These are phyloP conservation scores for Colletotrichum limetticola DNA, from an alignment of 2,329 filamentous ascomycete species.

Conservation along the genomic window DNA sequence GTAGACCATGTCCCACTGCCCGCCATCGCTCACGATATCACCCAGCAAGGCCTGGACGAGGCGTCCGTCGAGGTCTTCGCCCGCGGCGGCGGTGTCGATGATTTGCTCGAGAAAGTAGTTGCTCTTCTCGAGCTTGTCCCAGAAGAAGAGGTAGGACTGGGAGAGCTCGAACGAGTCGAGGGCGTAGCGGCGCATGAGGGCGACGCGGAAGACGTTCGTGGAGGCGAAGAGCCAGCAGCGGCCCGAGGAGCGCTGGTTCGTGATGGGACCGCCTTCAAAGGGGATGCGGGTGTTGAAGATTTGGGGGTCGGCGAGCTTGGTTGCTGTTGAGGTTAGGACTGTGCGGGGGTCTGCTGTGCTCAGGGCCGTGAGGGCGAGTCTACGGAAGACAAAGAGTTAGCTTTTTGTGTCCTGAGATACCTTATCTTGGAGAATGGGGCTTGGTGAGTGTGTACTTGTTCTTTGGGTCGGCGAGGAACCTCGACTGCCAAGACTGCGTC, in stretches of 20 bases:
- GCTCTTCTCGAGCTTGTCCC: slow-evolving; percentile 92
- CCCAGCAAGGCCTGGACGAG: slow-evolving; percentile 77
- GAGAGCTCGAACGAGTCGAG: slow-evolving; percentile 86
- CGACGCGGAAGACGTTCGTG: slow-evolving; percentile 92
- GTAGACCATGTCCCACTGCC: slow-evolving; percentile 92
- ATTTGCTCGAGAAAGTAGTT: slow-evolving; percentile 91
- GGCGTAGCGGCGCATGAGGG: slow-evolving; percentile 84
- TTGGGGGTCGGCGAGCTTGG: slow-evolving; percentile 77
- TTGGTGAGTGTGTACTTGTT: slow-evolving; percentile 61
- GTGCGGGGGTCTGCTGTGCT: slow-evolving; percentile 73
- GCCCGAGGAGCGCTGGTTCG: slow-evolving; percentile 84
- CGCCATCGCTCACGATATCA: slow-evolving; percentile 80
- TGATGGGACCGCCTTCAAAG: slow-evolving; percentile 83
- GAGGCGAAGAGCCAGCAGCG: slow-evolving; percentile 93
- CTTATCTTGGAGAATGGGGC: not conserved
- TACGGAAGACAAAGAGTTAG: slow-evolving; percentile 42
- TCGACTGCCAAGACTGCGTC: slow-evolving; percentile 68
- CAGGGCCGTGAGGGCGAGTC: slow-evolving; percentile 80
- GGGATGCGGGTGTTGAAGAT: slow-evolving; percentile 87
- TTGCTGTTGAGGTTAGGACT: slow-evolving; percentile 72
- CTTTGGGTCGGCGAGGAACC: slow-evolving; percentile 72
- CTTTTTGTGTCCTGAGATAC: not conserved
- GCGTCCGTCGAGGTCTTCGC: slow-evolving; percentile 76
- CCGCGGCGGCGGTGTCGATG: slow-evolving; percentile 71
- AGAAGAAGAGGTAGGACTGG: slow-evolving; percentile 90